phyloP scores from a whole-genome alignment of 169 alveolate genomes.

The Plasmodium blacklocki region DNA sequence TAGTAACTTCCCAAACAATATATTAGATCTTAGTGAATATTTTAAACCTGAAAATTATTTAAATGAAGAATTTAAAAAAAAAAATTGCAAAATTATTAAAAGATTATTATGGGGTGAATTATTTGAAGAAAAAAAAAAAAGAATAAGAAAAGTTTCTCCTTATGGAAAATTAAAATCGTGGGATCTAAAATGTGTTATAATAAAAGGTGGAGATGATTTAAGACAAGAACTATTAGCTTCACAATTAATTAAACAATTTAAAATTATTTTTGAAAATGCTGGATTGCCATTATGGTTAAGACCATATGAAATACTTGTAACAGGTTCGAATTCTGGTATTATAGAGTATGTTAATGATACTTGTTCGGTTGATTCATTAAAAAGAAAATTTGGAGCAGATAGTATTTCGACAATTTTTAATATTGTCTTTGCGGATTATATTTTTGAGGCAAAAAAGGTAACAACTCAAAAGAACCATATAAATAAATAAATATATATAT shows the following conservation, averaged over 20 bases:
- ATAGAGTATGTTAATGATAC: conserved; percentile 86
- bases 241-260: conserved; percentile 93
- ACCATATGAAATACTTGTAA: conserved; percentile 95
- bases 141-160: conserved; percentile 86
- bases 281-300: conserved; percentile 92
- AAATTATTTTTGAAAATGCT: conserved; percentile 90
- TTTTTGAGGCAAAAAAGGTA: conserved; percentile 85
- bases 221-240: conserved; percentile 96
- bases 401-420: conserved; percentile 84
- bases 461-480: background rate
- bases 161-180: conserved; percentile 89
- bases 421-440: conserved; percentile 79
- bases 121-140: conserved; percentile 86
- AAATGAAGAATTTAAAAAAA: conserved; percentile 73
- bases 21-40: conserved; percentile 29
- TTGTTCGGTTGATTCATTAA: conserved; percentile 85
- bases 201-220: conserved; percentile 97
- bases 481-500: too few species aligned
- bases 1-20: background rate
- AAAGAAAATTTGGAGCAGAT: conserved; percentile 83
- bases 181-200: conserved; percentile 91
- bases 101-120: conserved; percentile 84
- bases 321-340: conserved; percentile 96
- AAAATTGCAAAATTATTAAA: conserved; percentile 76
- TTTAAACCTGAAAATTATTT: conserved; percentile 57